Evolutionary conservation across 495 filamentous ascomycete species (phyloP).

Genomic region (Penicillium canescens): DNA sequence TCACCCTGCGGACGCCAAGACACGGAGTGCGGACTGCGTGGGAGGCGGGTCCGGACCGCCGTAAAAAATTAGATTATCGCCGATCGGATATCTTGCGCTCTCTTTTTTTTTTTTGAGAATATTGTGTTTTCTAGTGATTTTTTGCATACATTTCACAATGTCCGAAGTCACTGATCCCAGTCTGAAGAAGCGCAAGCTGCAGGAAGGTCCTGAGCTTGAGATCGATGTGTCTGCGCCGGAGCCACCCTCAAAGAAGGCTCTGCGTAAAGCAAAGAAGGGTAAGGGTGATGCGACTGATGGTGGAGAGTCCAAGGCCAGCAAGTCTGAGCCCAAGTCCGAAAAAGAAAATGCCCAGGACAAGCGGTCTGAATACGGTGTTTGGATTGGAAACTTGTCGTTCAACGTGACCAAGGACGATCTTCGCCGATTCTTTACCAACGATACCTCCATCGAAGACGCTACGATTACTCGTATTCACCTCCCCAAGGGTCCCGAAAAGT

Average conservation of each 20-base stretch:
- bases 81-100: slow-evolving; percentile 1
- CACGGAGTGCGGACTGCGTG: slow-evolving; percentile 21
- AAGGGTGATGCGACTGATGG: slow-evolving; percentile 37
- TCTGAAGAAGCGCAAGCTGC: slow-evolving; percentile 71
- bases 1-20: slow-evolving; percentile 23
- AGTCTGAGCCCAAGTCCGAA: slow-evolving; percentile 24
- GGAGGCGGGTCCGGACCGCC: slow-evolving; percentile 33
- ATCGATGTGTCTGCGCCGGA: slow-evolving; percentile 86
- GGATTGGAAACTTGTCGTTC: slow-evolving; percentile 94
- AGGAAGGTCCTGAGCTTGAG: slow-evolving; percentile 68
- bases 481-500: slow-evolving; percentile 53
- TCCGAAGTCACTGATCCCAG: slow-evolving; percentile 28
- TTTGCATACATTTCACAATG: slow-evolving; percentile 25
- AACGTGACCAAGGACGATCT: slow-evolving; percentile 70
- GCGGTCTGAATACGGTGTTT: slow-evolving; percentile 80
- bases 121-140: slow-evolving; percentile 4
- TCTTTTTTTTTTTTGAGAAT: not conserved
- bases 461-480: slow-evolving; percentile 82
- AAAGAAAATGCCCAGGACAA: slow-evolving; percentile 41
- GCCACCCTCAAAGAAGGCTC: slow-evolving; percentile 88
- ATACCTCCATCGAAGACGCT: slow-evolving; percentile 64
- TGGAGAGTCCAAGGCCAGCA: slow-evolving; percentile 30
- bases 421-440: slow-evolving; percentile 70
- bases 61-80: slow-evolving; percentile 29
- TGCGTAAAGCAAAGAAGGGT: slow-evolving; percentile 78